Evolutionary conservation across 345 rosid species (phyloP), one percentile per base, ranked within the genome.

Genomic region (Durio zibethinus): DNA sequence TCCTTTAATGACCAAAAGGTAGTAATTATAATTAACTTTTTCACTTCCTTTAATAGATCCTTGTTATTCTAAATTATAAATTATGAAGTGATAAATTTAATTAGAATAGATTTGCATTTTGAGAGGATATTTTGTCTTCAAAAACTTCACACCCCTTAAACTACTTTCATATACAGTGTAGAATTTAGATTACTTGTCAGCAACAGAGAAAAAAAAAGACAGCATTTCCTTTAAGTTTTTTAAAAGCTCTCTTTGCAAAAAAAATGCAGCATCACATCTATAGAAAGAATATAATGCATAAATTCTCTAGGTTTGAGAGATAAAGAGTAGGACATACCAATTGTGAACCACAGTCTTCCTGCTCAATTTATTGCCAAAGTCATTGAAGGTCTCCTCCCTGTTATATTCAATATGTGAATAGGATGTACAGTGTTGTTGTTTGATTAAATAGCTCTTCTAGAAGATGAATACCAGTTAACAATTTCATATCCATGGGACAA

Each of bases 341-440:
- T 92, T 90, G 83, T 90, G 94, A 27, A 92, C 91, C 52, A 92
- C 88, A 8, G 92, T 92, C 82, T 89, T 89, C 10, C 76, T 86
- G 80, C 63, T 84, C 82, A 92, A 78, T 83, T 90, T 85, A 75
- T 64, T 15, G 64, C 93, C 88, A 64, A 92, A 92, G 82, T 83
- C 74, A 82, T 88, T 92, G 88, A 92, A 92, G 7, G 97, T 92
- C 85, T 92, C 97, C 80, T 92, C 97, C 97, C 94, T 92, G 90
- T 57, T 42, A 80, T 70, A 70, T 72, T 81, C 20, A n/a, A n/a
- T 47, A 80, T 65, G 80, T 57, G 62, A 70, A 52, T 75, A 74
- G 50, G 69, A 76, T 23, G 4, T 31, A 64, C n/a, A 0, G n/a
- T 8, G 50, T 50, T 52, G 61, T 33, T 18, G 75, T 72, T 33